Percentiles rank a stretch among this genome's conserved stretches.
Evolutionary conservation across 108 stramenopile species (phyloP).

Genomic region (Mediolabrus comicus): DNA sequence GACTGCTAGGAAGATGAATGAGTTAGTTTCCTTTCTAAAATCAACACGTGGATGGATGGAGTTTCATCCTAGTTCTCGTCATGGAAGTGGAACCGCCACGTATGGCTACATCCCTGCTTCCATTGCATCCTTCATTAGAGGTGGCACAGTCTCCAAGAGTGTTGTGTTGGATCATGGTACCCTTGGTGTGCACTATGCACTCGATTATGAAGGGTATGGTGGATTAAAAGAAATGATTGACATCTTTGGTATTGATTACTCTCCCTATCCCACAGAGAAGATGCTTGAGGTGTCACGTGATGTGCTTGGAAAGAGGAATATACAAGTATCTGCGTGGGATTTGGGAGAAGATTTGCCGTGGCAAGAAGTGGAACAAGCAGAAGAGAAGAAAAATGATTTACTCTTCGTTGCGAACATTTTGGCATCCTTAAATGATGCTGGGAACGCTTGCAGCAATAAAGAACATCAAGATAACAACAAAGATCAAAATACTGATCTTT

Average conservation of each 20-base stretch:
- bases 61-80: conserved; percentile 44
- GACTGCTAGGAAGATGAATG: conserved; percentile 10
- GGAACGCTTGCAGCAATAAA: neutral
- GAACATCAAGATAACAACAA: neutral
- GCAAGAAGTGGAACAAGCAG: conserved; percentile 18
- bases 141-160: conserved; percentile 31
- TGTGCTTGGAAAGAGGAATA: conserved; percentile 9
- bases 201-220: conserved; percentile 43
- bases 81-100: conserved; percentile 44
- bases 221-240: conserved; percentile 41
- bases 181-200: conserved; percentile 43
- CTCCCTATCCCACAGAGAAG: conserved; percentile 34
- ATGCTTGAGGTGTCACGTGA: conserved; percentile 26
- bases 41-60: conserved; percentile 36
- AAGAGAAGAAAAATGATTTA: conserved; percentile 27
- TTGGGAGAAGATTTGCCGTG: conserved; percentile 48
- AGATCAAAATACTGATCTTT: neutral
- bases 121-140: conserved; percentile 36
- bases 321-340: conserved; percentile 30
- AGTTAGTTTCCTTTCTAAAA: conserved; percentile 24
- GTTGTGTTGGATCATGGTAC: conserved; percentile 38
- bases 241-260: conserved; percentile 38
- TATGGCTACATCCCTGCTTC: conserved; percentile 43
- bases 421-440: conserved; percentile 23
- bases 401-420: conserved; percentile 28